Evolutionary conservation across 192 early-diverging fungal species (phyloP), one percentile per base, ranked within the genome.

Genomic region (Mortierella hygrophila): DNA sequence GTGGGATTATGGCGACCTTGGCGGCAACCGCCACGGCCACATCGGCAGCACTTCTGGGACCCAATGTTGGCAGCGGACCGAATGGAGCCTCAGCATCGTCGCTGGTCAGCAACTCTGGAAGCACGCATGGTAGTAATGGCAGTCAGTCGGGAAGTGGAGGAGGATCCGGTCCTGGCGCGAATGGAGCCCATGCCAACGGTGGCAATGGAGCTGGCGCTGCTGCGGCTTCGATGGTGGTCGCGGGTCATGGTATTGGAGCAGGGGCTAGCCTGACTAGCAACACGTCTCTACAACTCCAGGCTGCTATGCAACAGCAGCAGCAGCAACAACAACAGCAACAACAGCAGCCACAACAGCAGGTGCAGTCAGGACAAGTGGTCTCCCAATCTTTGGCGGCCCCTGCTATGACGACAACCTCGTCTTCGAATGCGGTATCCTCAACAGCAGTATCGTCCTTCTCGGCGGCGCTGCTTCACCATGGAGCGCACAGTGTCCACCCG

Each of bases 31-130:
- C 29, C 15, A 70, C n/a, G 16, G 26, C 38, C 23, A 38, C 55
- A 49, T 69, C 68, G 38, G 63, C 29, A 18, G 52, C 54, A 2
- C 72, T 72, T 38, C 21, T 79, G 23, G 47, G 63, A 15, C 68
- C 74, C 18, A 85, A 78, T 52, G 77, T 75, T 18, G 78, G 83
- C 9, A 81, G 60, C 65, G 84, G 82, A 70, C 76, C 82, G 3
- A 77, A 78, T 16, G 81, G 76, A 6, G 60, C 76, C 16, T 83
- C 82, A 4, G 81, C 70, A 16, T 77, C 81, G 20, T 82, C 81
- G 23, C 29, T 82, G 70, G 32, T 77, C 41, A 82, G 81, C 35
- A 82, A 82, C 40, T 74, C 80, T 41, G 80, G 80, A 18, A 71
- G 80, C 52, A 55, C 37, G 8, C 73, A 75, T 70, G 80, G 71